Percentiles rank a stretch among this genome's conserved stretches.
Conservation (phyloP, 306 rosid genomes). For the Luffa acutangula region DNA sequence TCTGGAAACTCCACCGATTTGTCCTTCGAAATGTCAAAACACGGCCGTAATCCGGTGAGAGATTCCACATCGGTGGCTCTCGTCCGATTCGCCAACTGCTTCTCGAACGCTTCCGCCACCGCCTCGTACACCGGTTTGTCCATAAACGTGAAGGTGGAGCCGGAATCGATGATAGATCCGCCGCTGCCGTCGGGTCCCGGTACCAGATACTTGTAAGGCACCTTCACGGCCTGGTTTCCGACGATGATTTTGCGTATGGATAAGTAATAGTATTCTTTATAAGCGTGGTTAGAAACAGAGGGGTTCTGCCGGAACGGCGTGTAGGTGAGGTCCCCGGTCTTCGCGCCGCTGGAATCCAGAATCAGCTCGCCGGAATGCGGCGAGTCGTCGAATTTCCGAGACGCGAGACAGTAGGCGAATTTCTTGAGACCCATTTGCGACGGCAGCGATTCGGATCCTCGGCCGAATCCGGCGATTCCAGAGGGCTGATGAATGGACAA, state of each 20-base stretch:
- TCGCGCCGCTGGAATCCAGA: slow-evolving; percentile 26
- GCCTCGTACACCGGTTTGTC: slow-evolving; percentile 41
- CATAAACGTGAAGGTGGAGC: slow-evolving; percentile 71
- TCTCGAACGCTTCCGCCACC: slow-evolving; percentile 39
- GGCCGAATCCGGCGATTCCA: slow-evolving; percentile 91
- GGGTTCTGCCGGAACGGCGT: slow-evolving; percentile 60
- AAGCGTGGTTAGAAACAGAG: slow-evolving; percentile 20
- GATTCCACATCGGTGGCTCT: slow-evolving; percentile 47
- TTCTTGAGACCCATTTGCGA: slow-evolving; percentile 57
- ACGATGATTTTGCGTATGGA: slow-evolving; percentile 42
- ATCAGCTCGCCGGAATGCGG: slow-evolving; percentile 51
- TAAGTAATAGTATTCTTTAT: slow-evolving; percentile 51
- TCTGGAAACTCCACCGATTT: slow-evolving; percentile 35
- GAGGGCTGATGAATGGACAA: slow-evolving; percentile 59
- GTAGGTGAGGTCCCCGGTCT: slow-evolving; percentile 31
- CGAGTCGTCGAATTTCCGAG: slow-evolving; percentile 59
- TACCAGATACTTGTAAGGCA: slow-evolving; percentile 33
- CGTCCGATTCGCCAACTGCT: slow-evolving; percentile 42
- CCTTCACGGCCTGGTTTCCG: slow-evolving; percentile 38
- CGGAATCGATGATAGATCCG: slow-evolving; percentile 80
- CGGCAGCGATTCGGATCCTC: slow-evolving; percentile 65
- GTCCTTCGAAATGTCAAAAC: slow-evolving; percentile 36
- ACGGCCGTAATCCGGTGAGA: slow-evolving; percentile 50
- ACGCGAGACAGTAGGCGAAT: slow-evolving; percentile 68
- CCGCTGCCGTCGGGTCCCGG: slow-evolving; percentile 55